Percentiles rank a stretch among this genome's conserved stretches.
These are phyloP conservation scores for Hypoxylon cercidicola DNA, from an alignment of 495 filamentous ascomycete genomes.

Conservation along the genomic window DNA sequence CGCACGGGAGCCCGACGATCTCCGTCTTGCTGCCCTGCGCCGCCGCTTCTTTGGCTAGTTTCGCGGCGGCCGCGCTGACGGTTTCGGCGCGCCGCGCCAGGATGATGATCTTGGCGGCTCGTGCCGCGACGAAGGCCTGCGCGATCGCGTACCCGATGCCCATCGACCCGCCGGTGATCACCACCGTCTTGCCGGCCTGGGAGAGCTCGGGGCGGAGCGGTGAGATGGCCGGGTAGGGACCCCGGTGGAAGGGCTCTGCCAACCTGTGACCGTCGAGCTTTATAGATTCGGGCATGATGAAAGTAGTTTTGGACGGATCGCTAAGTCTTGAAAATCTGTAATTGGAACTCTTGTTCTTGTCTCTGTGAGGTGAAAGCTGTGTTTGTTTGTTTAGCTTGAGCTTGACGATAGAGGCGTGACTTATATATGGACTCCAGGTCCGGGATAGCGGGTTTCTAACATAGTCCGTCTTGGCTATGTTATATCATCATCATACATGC, in stretches of 20 bases:
- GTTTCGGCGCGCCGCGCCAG: constrained; percentile 38
- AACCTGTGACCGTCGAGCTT: constrained; percentile 1
- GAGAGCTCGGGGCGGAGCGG: constrained; percentile 57
- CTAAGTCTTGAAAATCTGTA: background rate
- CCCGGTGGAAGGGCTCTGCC: constrained; percentile 45
- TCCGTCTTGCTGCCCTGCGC: constrained; percentile 18
- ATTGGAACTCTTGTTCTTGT: background rate
- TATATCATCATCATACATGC: too few species aligned
- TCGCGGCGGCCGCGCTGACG: constrained; percentile 19
- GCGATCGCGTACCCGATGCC: constrained; percentile 52
- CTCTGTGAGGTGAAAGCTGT: background rate
- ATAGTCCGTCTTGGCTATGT: too few species aligned
- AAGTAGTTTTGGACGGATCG: background rate
- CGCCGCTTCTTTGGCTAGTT: constrained; percentile 15
- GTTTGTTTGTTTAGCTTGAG: background rate
- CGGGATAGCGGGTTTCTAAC: too few species aligned
- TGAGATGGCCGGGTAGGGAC: constrained; percentile 51
- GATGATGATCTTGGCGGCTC: constrained; percentile 42
- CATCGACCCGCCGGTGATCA: constrained; percentile 58
- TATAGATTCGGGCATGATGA: background rate
- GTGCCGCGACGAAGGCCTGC: constrained; percentile 46
- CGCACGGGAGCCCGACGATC: constrained; percentile 37
- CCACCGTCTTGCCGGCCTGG: constrained; percentile 55
- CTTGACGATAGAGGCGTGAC: too few species aligned
- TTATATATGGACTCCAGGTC: too few species aligned